Evolutionary conservation across 345 rosid species (phyloP).

Genomic region (Erucastrum elatum): DNA sequence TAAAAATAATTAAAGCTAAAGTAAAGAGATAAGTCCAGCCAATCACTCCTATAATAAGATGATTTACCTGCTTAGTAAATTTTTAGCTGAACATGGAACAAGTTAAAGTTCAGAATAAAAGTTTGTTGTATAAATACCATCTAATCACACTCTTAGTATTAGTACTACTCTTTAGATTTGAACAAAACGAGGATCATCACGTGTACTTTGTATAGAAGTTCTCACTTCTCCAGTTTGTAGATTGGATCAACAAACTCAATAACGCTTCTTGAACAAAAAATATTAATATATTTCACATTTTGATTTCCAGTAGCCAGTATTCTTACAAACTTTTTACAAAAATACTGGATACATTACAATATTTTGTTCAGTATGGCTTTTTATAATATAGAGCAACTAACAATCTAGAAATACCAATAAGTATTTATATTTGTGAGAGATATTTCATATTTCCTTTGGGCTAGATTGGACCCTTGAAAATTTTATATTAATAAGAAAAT

Average conservation of each 20-base stretch:
- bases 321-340: not conserved
- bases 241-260: not conserved
- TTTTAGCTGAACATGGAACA: not conserved
- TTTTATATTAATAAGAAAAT: no score
- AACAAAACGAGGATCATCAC: slow-evolving; percentile 22
- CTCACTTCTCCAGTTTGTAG: not conserved
- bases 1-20: no score
- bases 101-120: not conserved
- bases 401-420: not conserved
- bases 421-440: not conserved
- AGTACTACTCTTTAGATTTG: not conserved
- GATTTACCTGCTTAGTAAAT: no score
- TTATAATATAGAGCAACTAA: not conserved
- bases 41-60: no score
- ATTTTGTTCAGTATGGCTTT: not conserved
- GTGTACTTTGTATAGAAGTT: slow-evolving; percentile 13
- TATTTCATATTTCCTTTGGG: not conserved
- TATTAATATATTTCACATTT: not conserved
- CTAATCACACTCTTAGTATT: not conserved
- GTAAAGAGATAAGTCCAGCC: no score
- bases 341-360: not conserved
- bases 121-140: not conserved
- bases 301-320: not conserved
- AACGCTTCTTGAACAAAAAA: not conserved
- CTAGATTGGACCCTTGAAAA: no score